A percentile compares a stretch with the other conserved stretches of the same genome.
Evolutionary conservation across 1,284 basidiomycete species (phyloP).

Genomic region (Marasmius tenuissimus): DNA sequence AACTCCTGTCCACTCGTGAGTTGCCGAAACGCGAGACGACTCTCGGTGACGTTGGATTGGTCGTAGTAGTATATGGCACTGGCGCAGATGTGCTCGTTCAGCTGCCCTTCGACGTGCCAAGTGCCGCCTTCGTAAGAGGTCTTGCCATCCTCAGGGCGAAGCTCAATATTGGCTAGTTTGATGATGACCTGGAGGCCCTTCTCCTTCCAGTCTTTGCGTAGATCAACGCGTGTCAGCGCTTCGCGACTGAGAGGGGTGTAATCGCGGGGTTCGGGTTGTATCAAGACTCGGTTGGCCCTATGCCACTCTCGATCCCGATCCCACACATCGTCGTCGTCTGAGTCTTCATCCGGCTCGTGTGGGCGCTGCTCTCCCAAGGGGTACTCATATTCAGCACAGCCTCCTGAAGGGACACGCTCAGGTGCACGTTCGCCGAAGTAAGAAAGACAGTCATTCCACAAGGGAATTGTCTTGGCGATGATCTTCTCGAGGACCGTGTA

Average conservation of each 20-base stretch:
- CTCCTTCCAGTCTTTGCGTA: background rate
- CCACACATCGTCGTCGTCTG: background rate
- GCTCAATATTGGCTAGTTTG: conserved; percentile 48
- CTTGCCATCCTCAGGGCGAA: conserved; percentile 39
- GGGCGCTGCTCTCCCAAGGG: no score
- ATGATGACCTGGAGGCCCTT: background rate
- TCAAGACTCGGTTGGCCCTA: background rate
- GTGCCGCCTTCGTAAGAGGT: conserved; percentile 34
- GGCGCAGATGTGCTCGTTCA: conserved; percentile 49
- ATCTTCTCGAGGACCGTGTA: conserved; percentile 31
- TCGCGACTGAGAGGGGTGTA: background rate
- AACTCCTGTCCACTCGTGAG: conserved; percentile 1
- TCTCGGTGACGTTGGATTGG: conserved; percentile 30
- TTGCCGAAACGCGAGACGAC: conserved; percentile 32
- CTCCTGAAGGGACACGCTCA: background rate
- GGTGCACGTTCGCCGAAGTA: background rate
- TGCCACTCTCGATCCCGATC: background rate
- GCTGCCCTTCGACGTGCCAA: conserved; percentile 39
- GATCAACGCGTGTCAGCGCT: background rate
- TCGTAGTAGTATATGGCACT: conserved; percentile 42
- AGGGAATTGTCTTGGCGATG: conserved; percentile 31
- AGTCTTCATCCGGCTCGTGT: background rate
- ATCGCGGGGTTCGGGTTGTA: background rate
- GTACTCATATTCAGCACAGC: background rate
- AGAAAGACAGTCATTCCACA: conserved; percentile 32